A percentile compares a stretch with the other conserved stretches of the same genome.
These are phyloP conservation scores for Kalmusia sp. DNA, from an alignment of 2,329 filamentous ascomycete species.

Conservation along the genomic window DNA sequence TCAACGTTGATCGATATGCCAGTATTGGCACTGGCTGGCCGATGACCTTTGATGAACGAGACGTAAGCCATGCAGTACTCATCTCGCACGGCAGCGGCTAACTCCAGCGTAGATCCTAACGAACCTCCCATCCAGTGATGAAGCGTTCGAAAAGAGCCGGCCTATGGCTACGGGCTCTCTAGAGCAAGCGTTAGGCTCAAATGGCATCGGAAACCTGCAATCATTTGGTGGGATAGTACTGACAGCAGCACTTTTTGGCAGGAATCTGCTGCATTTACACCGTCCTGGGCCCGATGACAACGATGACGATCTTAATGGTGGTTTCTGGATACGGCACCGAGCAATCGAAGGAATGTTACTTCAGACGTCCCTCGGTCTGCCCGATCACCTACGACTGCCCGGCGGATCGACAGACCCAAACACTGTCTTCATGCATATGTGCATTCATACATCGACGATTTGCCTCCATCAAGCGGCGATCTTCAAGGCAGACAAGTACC, in stretches of 20 bases:
- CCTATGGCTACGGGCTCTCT: constrained; percentile 76
- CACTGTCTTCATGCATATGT: constrained; percentile 94
- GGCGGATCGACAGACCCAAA: constrained; percentile 79
- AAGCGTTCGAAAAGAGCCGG: constrained; percentile 81
- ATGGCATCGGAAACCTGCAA: constrained; percentile 77
- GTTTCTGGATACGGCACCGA: constrained; percentile 94
- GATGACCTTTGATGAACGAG: constrained; percentile 89
- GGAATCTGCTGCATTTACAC: constrained; percentile 90
- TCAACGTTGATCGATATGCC: constrained; percentile 88
- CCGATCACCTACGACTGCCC: constrained; percentile 79
- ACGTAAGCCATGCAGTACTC: constrained; percentile 58
- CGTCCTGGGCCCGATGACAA: constrained; percentile 81
- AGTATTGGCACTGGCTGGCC: constrained; percentile 98
- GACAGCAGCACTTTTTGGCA: constrained; percentile 88
- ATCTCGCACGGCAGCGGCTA: constrained; percentile 5
- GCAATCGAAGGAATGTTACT: constrained; percentile 88
- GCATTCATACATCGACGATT: constrained; percentile 93
- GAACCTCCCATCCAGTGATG: constrained; percentile 82
- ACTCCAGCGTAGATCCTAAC: constrained; percentile 69
- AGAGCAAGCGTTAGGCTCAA: constrained; percentile 71
- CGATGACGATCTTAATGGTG: constrained; percentile 87
- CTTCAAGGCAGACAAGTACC: constrained; percentile 93
- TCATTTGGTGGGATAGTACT: constrained; percentile 81
- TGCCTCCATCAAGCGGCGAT: constrained; percentile 98
- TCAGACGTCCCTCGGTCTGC: constrained; percentile 85